A percentile compares a stretch with the other conserved stretches of the same genome.
These are phyloP conservation scores for Cladosporium austrohemisphaericum DNA, from an alignment of 2,329 filamentous ascomycete genomes.

Conservation along the genomic window DNA sequence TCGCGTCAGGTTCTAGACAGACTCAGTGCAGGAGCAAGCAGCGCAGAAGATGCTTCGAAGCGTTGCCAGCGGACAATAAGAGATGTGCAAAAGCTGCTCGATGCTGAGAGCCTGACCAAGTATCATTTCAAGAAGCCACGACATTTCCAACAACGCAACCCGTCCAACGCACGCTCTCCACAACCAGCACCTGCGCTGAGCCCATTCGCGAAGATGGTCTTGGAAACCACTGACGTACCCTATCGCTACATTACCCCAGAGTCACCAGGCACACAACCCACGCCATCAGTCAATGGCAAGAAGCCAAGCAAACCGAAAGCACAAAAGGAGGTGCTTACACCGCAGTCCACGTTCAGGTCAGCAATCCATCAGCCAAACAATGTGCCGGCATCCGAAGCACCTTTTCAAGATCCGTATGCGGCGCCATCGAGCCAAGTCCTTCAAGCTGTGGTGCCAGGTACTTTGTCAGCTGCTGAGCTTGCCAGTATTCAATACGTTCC, in stretches of 20 bases:
- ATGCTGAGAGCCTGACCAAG: conserved; percentile 65
- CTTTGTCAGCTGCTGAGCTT: conserved; percentile 31
- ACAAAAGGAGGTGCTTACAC: background rate
- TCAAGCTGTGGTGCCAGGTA: conserved; percentile 23
- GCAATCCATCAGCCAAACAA: background rate
- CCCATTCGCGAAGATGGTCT: conserved; percentile 53
- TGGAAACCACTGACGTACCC: conserved; percentile 40
- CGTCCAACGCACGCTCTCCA: conserved; percentile 10
- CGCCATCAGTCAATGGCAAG: conserved; percentile 7
- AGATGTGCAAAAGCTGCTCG: conserved; percentile 71
- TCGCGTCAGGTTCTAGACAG: conserved; percentile 53
- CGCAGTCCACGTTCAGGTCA: background rate
- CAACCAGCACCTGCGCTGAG: conserved; percentile 38
- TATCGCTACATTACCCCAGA: conserved; percentile 34
- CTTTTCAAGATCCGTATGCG: background rate
- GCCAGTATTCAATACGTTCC: conserved; percentile 29
- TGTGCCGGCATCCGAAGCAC: background rate
- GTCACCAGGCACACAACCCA: conserved; percentile 21
- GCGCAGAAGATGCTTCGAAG: conserved; percentile 56
- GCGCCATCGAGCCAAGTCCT: conserved; percentile 2
- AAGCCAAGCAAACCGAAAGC: conserved; percentile 1
- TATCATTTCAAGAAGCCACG: conserved; percentile 48
- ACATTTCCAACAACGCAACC: conserved; percentile 12
- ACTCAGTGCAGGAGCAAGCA: conserved; percentile 67
- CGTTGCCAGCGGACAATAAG: conserved; percentile 68